Percentiles rank a stretch among this genome's conserved stretches.
Evolutionary conservation across 148 eudicot genomes (phyloP).

Genomic region (Rhododendron mucronatum): DNA sequence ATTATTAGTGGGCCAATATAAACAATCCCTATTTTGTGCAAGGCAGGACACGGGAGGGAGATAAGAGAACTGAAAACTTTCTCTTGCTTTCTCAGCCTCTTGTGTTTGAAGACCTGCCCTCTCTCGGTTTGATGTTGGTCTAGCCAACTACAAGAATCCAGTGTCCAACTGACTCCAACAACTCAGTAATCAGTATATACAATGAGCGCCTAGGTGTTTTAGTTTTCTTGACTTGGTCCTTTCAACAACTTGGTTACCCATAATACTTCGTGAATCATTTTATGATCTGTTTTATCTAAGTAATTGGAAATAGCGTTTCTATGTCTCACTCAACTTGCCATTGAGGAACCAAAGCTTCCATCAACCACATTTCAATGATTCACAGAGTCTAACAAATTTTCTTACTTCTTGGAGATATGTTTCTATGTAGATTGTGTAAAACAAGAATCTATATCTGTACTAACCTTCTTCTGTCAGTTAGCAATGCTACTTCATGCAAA

Average conservation of each 20-base stretch:
- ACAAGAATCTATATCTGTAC: background rate
- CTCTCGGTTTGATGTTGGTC: background rate
- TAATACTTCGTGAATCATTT: background rate
- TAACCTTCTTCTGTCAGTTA: background rate
- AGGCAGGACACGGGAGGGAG: background rate
- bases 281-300: background rate
- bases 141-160: background rate
- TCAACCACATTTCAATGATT: background rate
- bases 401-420: background rate
- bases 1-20: background rate
- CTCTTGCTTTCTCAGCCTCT: background rate
- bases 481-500: background rate
- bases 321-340: background rate
- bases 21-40: background rate
- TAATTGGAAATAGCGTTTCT: background rate
- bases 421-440: background rate
- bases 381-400: background rate
- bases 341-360: background rate
- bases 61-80: background rate
- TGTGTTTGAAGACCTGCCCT: background rate
- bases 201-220: background rate
- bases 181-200: background rate
- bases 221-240: background rate
- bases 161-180: background rate
- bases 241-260: background rate